Evolutionary conservation across 768 basidiomycete genomes (phyloP), one percentile per base, ranked within the genome.

Genomic region (Cystobasidium tubakii): DNA sequence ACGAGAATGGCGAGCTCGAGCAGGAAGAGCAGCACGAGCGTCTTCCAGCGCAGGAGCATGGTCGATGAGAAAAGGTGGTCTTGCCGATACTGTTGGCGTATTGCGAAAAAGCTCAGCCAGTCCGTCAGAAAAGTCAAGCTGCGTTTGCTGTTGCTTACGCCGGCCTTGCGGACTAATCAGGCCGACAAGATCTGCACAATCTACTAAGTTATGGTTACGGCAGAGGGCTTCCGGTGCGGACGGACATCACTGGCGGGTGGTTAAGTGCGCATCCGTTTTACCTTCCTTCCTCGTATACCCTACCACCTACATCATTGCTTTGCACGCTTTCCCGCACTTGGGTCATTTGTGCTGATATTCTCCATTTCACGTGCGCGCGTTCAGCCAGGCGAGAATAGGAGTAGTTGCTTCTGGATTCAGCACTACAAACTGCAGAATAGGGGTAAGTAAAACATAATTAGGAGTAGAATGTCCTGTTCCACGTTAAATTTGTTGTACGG

Each of bases 1-100:
- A 25, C 57, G 29, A 60, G 57, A 60, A 60, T 27, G 15, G 57
- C 57, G 15, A 60, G 27, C 57, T 60, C 57, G 17, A 60, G 57
- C 33, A 60, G 33, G 25, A 3, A 60, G 57, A 60, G 29, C 25
- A 60, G 57, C 27, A 25, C 57, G 57, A 60, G 57, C 7, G 33
- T 60, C 57, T 60, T 60, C 57, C 57, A 60, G 29, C 57, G 12
- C 33, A 60, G 33, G 2, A 15, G 57, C 57, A 60, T 60, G 29
- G 10, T 60, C 12, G 2, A 10, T n/a, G 53, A 6, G 33, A 6
- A 27, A 2, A 25, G 57, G n/a, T n/a, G n/a, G n/a, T n/a, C n/a
- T n/a, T n/a, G n/a, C n/a, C n/a, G n/a, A n/a, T 60, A 25, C 23
- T 60, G 21, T 29, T 27, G 33, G 57, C 25, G 23, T 29, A 21